Base-by-base conservation (phyloP, 495 filamentous ascomycete genomes). In the Delitschia confertaspora region DNA sequence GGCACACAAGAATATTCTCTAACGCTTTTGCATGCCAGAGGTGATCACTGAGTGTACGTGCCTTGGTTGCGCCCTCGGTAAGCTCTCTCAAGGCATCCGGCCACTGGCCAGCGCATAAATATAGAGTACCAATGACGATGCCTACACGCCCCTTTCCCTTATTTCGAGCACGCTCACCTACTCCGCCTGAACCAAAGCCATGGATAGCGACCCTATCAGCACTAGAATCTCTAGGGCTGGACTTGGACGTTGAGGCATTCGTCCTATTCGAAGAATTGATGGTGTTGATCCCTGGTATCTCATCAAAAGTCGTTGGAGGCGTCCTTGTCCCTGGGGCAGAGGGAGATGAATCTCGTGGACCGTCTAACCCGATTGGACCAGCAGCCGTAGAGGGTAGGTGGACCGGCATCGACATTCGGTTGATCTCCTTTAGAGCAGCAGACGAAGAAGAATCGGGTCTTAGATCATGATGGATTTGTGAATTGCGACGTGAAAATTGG, bases 11-110 rank as follows among this genome's bases (percentile, higher is more conserved):
- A 49, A 91, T 82, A 7, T 85, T 79, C 56, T 96, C 91, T 22
- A 96, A 71, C 3, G 84, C 88, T 65, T 96, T 99, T 9, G 82
- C 91, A 69, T 96, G 85, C 91, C 91, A 99, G 6, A 95, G 60
- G 67, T 94, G 84, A 62, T 96, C 91, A 59, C 83, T 88, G 51
- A 80, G 77, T 24, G 76, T 78, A 59, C 83, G 83, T 11, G 87
- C 83, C 48, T 79, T 74, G 8, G 76, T 74, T 6, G 82, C 85
- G 34, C 80, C 82, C 39, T 95, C 88, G 18, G 78, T 67, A 22
- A 95, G 72, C 60, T 95, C 86, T 58, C 79, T 86, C 21, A 96
- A 55, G 13, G 93, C 88, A 68, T 95, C 88, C 22, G 73, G 75
- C 85, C 88, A 93, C 49, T 85, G 73, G 23, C 91, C 91, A 48